Evolutionary conservation across 75 land plant species (phyloP).

Genomic region (Selaginella tamariscina): DNA sequence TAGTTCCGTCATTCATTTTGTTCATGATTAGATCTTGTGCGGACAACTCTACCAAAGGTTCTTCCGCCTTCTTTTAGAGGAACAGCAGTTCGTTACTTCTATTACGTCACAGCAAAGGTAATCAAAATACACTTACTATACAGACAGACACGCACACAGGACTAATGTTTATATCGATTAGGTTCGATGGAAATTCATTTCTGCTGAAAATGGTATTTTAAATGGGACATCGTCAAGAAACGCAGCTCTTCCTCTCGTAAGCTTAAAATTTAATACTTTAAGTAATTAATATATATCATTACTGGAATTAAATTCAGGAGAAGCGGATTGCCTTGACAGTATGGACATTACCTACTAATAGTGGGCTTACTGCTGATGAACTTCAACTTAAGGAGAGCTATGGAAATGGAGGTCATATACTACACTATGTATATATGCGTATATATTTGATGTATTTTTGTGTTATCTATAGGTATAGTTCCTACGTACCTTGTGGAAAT

Average conservation of each 20-base stretch:
- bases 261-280: conserved; percentile 2
- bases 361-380: conserved; percentile 48
- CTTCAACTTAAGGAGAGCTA: conserved; percentile 25
- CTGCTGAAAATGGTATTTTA: conserved; percentile 44
- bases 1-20: too few relatives aligned
- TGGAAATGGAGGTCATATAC: not conserved
- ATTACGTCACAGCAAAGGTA: conserved; percentile 49
- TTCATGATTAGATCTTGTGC: conserved; percentile 58
- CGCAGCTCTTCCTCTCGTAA: conserved; percentile 39
- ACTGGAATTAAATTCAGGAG: conserved; percentile 38
- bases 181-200: conserved; percentile 40
- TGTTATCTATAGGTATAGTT: conserved; percentile 24
- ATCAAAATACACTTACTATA: too few relatives aligned
- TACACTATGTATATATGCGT: not conserved
- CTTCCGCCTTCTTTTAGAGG: conserved; percentile 91
- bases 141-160: too few relatives aligned
- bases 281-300: not conserved
- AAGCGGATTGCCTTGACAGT: conserved; percentile 54
- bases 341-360: conserved; percentile 62
- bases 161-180: too few relatives aligned
- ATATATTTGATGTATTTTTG: not conserved
- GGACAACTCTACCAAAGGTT: conserved; percentile 47
- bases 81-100: conserved; percentile 68
- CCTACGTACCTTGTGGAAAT: conserved; percentile 30
- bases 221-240: not conserved